These are phyloP conservation scores for Nepenthes mirabilis DNA, from an alignment of 148 eudicot species.

Conservation along the genomic window DNA sequence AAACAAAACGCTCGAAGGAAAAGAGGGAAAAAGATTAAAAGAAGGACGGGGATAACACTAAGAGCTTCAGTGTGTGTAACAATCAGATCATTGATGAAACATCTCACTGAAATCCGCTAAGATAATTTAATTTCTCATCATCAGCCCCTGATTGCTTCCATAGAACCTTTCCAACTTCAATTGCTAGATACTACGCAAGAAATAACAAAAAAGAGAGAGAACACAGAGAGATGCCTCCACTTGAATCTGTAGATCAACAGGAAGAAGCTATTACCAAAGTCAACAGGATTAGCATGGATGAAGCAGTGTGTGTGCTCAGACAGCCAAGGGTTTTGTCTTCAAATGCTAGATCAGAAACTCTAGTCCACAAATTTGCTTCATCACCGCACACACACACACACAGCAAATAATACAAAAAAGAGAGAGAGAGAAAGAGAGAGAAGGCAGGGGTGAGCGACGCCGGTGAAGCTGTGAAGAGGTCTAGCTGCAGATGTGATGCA, in stretches of 20 bases:
- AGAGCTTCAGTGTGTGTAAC: slow-evolving; percentile 93
- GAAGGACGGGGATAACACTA: background rate
- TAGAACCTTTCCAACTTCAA: background rate
- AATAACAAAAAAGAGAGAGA: background rate
- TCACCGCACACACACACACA: slow-evolving; percentile 16
- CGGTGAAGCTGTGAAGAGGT: background rate
- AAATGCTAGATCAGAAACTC: slow-evolving; percentile 59
- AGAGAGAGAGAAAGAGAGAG: background rate
- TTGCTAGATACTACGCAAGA: no score
- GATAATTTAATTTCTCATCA: slow-evolving; percentile 49
- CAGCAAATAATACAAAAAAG: background rate
- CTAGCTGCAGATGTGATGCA: no score
- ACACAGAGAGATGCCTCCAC: no score
- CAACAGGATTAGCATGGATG: background rate
- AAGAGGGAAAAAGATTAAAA: background rate
- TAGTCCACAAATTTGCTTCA: slow-evolving; percentile 47
- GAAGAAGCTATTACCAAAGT: no score
- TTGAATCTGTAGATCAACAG: no score
- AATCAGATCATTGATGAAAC: slow-evolving; percentile 62
- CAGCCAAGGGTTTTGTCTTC: slow-evolving; percentile 80
- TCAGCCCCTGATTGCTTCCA: slow-evolving; percentile 17
- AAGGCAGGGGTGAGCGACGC: background rate
- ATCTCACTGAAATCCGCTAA: slow-evolving; percentile 98
- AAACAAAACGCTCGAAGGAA: background rate
- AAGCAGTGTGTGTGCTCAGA: slow-evolving; percentile 30